These are phyloP conservation scores for Podila epicladia DNA, from an alignment of 192 early-diverging fungal genomes.

Conservation along the genomic window DNA sequence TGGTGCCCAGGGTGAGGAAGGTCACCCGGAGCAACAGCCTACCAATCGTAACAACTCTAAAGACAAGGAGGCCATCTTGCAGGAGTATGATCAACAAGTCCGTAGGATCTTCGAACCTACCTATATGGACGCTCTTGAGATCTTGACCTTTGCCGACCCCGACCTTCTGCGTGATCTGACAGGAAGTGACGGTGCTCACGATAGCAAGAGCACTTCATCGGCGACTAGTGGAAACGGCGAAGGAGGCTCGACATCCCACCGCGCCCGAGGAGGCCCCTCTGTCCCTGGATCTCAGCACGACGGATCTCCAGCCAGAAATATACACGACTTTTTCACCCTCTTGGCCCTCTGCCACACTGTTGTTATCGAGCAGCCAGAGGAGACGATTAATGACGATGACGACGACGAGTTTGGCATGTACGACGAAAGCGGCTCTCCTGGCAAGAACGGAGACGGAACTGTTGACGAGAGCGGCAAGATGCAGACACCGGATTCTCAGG, in stretches of 20 bases:
- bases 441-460: conserved; percentile 9
- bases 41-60: conserved; percentile 43
- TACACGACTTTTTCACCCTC: conserved; percentile 88
- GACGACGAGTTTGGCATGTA: conserved; percentile 55
- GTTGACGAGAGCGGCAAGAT: conserved; percentile 50
- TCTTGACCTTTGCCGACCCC: conserved; percentile 88
- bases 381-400: conserved; percentile 55
- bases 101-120: conserved; percentile 71
- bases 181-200: conserved; percentile 28
- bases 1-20: not conserved
- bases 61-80: conserved; percentile 57
- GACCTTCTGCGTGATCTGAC: conserved; percentile 78
- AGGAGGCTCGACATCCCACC: conserved; percentile 9
- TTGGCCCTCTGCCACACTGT: conserved; percentile 96
- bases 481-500: conserved; percentile 40
- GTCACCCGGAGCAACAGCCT: conserved; percentile 32
- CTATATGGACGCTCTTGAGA: conserved; percentile 64
- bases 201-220: conserved; percentile 16
- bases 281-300: conserved; percentile 9
- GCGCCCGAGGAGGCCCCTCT: not conserved
- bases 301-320: conserved; percentile 62
- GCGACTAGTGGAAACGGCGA: conserved; percentile 11
- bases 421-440: conserved; percentile 29
- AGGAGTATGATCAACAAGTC: conserved; percentile 65
- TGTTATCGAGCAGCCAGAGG: conserved; percentile 76